Conservation (phyloP, 257 asterid genomes). For the Scutellaria barbata region DNA sequence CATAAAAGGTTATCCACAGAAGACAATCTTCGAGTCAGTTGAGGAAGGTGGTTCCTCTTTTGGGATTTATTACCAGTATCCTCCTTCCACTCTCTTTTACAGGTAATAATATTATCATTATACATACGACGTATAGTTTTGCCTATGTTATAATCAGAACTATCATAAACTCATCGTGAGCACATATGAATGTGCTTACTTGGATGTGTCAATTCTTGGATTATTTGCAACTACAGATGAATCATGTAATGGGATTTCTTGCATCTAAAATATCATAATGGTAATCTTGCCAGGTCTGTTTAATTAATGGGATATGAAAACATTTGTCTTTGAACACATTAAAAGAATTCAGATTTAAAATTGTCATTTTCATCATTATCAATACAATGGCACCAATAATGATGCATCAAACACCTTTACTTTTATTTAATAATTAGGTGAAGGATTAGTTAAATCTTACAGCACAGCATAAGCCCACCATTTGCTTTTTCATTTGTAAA, state of each 20-base stretch:
- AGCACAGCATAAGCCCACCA: constrained; percentile 17
- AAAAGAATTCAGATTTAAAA: constrained; percentile 14
- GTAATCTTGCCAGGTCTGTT: neutral
- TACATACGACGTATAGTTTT: neutral
- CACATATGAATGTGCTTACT: no score
- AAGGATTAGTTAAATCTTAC: constrained; percentile 23
- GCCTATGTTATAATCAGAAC: neutral
- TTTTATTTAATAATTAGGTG: constrained; percentile 27
- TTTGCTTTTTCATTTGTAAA: constrained; percentile 2
- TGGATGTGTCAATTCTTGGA: neutral
- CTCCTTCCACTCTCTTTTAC: constrained; percentile 74
- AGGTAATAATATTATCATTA: constrained; percentile 40
- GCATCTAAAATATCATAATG: no score
- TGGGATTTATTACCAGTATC: constrained; percentile 66
- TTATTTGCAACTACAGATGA: neutral
- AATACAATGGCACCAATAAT: constrained; percentile 24
- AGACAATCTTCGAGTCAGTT: constrained; percentile 68
- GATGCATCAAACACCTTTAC: constrained; percentile 19
- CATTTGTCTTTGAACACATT: neutral
- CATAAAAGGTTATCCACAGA: constrained; percentile 67
- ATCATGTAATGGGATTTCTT: neutral
- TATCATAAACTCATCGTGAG: neutral
- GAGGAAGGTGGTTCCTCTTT: constrained; percentile 57
- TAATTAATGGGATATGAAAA: neutral
- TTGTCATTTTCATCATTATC: constrained; percentile 28